Percentiles rank a stretch among this genome's conserved stretches.
Evolutionary conservation across 306 rosid genomes (phyloP).

Genomic region (Inga leiocalycina): DNA sequence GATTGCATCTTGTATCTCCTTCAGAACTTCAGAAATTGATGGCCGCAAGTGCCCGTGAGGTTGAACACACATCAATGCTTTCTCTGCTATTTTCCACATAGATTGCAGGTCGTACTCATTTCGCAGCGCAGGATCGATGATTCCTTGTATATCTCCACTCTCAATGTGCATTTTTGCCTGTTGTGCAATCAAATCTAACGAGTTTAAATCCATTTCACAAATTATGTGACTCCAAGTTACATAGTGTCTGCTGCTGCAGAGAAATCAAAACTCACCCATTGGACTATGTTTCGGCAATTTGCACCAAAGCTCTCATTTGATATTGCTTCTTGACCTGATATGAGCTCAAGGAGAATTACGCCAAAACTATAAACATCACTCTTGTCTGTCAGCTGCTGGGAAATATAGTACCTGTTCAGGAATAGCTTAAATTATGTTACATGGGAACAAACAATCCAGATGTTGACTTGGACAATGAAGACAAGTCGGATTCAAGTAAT

Average conservation of each 20-base stretch:
- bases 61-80: conserved; percentile 94
- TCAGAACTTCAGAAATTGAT: conserved; percentile 89
- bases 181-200: conserved; percentile 10
- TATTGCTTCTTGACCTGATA: conserved; percentile 99
- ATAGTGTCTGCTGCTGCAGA: neutral
- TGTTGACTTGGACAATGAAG: conserved; percentile 13
- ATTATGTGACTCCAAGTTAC: neutral
- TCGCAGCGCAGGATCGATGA: conserved; percentile 71
- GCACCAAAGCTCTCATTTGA: conserved; percentile 88
- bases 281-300: conserved; percentile 93
- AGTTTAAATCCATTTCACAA: conserved; percentile 7
- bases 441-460: neutral
- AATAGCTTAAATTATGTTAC: neutral
- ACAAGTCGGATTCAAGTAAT: conserved; percentile 4
- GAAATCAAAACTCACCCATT: conserved; percentile 77
- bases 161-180: conserved; percentile 91
- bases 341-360: conserved; percentile 96
- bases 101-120: conserved; percentile 84
- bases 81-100: conserved; percentile 99
- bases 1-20: conserved; percentile 96
- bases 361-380: conserved; percentile 97
- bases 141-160: conserved; percentile 95
- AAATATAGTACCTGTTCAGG: conserved; percentile 80
- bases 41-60: conserved; percentile 91
- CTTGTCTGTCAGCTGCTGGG: conserved; percentile 97